Base-by-base conservation (phyloP, 495 filamentous ascomycete genomes). In the Tuber umbilicatum region DNA sequence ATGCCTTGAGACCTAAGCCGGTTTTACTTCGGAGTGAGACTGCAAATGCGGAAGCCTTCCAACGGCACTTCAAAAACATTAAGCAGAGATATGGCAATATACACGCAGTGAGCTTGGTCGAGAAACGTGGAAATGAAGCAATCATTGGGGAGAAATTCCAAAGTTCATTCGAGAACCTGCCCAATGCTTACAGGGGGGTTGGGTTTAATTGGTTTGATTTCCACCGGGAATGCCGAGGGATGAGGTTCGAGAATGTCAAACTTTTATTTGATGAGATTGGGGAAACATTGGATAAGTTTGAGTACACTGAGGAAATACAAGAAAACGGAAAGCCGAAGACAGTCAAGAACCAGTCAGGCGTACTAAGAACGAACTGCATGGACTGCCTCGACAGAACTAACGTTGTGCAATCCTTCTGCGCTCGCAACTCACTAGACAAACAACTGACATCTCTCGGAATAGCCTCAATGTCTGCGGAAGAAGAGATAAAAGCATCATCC, bases 151-250 rank as follows among this genome's bases (percentile, higher is more conserved):
- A 90, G 68, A 86, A 89, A 75, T 98, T 93, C 80, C 88, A 95
- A 78, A 81, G 88, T 35, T 81, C 83, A 23, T 83, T 95, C 50
- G 84, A 89, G n/a, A 85, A 88, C 42, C 84, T 86, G 5, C 86
- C 86, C 0, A 85, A 87, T 42, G 86, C 88, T 69, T 87, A 84
- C 37, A 82, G 84, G 2, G 76, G 85, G 47, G 83, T 95, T 42
- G 86, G 84, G 1, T 93, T 95, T 79, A 93, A 94, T 82, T 98
- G 95, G 95, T 98, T 97, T 75, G 95, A 97, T 79, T 98, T 98
- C 81, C 94, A 97, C 80, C 86, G 87, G 31, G 90, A 90, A 39
- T 98, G 94, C 80, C 90, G 93, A 5, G 94, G 94, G 0, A 97
- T 98, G 95, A 94, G 92, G 74, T 98, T 97, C 80, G 94, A 97